Conservation (phyloP, 192 early-diverging fungal genomes). For the Oehlia diaphana region DNA sequence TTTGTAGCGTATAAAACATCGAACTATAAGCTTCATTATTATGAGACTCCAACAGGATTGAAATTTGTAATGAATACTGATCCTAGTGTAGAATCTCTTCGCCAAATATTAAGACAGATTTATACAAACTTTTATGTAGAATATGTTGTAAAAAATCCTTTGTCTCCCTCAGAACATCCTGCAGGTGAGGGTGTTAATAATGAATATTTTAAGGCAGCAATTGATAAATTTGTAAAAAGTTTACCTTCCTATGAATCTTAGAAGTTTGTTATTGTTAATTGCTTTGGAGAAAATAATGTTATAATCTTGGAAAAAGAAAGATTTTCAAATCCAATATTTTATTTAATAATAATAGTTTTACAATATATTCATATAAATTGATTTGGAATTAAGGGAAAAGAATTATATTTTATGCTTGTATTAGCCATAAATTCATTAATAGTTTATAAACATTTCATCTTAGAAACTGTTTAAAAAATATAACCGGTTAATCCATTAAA, state of each 20-base stretch:
- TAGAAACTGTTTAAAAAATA: too few relatives aligned
- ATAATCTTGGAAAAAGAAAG: too few relatives aligned
- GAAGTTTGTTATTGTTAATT: background rate
- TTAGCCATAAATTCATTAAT: too few relatives aligned
- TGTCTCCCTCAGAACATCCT: constrained; percentile 42
- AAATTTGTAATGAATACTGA: constrained; percentile 90
- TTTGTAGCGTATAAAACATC: constrained; percentile 79
- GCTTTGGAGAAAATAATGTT: background rate
- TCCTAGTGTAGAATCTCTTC: constrained; percentile 54
- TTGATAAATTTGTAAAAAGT: constrained; percentile 30
- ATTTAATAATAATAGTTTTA: too few relatives aligned
- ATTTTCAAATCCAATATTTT: too few relatives aligned
- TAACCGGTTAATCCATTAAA: too few relatives aligned
- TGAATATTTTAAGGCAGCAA: constrained; percentile 27
- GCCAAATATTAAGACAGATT: constrained; percentile 62
- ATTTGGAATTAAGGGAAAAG: too few relatives aligned
- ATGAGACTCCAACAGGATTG: constrained; percentile 82
- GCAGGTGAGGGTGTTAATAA: constrained; percentile 30
- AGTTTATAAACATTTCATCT: too few relatives aligned
- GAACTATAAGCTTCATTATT: constrained; percentile 89
- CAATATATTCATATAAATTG: too few relatives aligned
- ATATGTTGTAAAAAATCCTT: constrained; percentile 89
- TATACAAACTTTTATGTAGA: constrained; percentile 90
- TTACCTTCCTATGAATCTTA: constrained; percentile 22
- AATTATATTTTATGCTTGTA: too few relatives aligned